Evolutionary conservation across 2,329 filamentous ascomycete species (phyloP), one percentile per base, ranked within the genome.

Genomic region (Aureobasidium sp.): DNA sequence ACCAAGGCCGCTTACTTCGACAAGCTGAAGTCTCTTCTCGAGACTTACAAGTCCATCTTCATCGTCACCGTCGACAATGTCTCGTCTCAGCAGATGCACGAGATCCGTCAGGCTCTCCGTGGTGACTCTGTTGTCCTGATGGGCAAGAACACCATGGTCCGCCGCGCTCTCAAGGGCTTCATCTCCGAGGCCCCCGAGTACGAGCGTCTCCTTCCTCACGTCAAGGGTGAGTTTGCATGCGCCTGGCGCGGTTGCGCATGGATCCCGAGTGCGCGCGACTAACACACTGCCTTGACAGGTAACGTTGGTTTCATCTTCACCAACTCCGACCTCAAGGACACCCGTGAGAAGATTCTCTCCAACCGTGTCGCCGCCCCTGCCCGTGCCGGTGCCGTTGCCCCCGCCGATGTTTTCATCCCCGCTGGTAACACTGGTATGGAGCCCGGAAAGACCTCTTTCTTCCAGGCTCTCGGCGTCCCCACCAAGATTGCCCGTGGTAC

Each of bases 401-500:
- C 95, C 69, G 79, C 76, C 74, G 95, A 99, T 79, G 94, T 99
- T 77, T 99, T 81, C 83, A 78, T 99, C 69, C 94, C 94, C 69
- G 94, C 92, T 71, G 94, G 94, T 80, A 99, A 99, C 89, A 99
- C 94, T 74, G 94, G 94, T 82, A 99, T 99, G 94, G 94, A 99
- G 81, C 95, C 94, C 77, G 95, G 95, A 80, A 99, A 99, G 89
- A 99, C 94, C 75, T 97, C 94, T 77, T 99, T 99, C 91, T 99
- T 99, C 92, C 94, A 99, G 88, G 94, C 94, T 74, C 94, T 99
- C 80, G 93, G 93, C 90, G 91, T 99, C 77, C 94, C 94, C 76
- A 99, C 94, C 86, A 99, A 99, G 91, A 99, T 99, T 82, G 94
- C 94, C 77, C 94, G 94, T 95, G 95, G 94, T 95, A 99, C 94